A percentile compares a stretch with the other conserved stretches of the same genome.
Evolutionary conservation across 108 stramenopile species (phyloP).

Genomic region (Discostella pseudostelligera): DNA sequence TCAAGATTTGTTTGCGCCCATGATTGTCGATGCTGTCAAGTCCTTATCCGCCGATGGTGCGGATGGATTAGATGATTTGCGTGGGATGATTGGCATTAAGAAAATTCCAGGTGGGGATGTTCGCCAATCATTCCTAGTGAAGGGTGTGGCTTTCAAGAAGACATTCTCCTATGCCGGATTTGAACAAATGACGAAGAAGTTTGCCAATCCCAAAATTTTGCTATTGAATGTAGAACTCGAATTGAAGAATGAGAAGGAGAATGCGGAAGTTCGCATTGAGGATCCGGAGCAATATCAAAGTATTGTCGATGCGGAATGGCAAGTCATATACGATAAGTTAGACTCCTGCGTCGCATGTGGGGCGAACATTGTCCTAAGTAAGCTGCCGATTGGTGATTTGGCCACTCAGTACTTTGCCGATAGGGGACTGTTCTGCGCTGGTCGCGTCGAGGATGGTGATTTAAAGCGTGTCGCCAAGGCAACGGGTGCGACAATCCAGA

Average conservation of each 20-base stretch:
- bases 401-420: constrained; percentile 99
- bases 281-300: constrained; percentile 96
- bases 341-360: constrained; percentile 89
- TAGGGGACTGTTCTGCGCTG: constrained; percentile 94
- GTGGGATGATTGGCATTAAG: constrained; percentile 92
- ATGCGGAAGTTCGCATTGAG: constrained; percentile 98
- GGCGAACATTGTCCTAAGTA: constrained; percentile 96
- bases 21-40: constrained; percentile 95
- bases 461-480: constrained; percentile 96
- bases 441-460: constrained; percentile 95
- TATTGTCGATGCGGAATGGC: constrained; percentile 99
- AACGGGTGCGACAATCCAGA: constrained; percentile 92
- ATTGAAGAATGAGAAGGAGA: constrained; percentile 98
- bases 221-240: constrained; percentile 98
- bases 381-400: constrained; percentile 98
- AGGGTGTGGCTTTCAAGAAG: constrained; percentile 98
- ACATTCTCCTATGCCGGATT: constrained; percentile 99
- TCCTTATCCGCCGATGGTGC: constrained; percentile 56
- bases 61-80: constrained; percentile 74
- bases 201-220: constrained; percentile 87
- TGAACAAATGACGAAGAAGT: constrained; percentile 99
- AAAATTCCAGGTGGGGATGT: constrained; percentile 96
- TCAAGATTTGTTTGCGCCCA: constrained; percentile 96
- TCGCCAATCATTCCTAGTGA: constrained; percentile 92
- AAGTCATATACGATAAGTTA: constrained; percentile 98